Evolutionary conservation across 768 basidiomycete species (phyloP).

Genomic region (Naganishia antarctica): DNA sequence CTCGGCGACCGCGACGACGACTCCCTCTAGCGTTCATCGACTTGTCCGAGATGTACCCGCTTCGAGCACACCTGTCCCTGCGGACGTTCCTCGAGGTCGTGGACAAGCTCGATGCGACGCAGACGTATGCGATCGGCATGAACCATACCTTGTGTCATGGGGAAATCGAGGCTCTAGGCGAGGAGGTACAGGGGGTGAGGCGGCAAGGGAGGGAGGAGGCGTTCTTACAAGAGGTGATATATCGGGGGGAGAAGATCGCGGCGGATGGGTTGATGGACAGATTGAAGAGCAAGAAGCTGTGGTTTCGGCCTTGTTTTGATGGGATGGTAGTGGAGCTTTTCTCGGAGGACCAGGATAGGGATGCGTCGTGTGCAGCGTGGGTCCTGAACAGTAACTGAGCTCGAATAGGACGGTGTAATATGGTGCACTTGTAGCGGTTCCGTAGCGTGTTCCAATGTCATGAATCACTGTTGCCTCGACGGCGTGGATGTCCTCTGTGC

Average conservation of each 20-base stretch:
- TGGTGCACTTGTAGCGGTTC: no score
- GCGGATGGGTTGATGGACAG: not conserved
- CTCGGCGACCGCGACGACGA: not conserved
- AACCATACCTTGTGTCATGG: no score
- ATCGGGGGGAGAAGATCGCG: not conserved
- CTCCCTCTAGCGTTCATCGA: not conserved
- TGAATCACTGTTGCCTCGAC: no score
- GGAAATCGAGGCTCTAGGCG: not conserved
- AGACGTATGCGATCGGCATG: no score
- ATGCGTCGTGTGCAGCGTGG: no score
- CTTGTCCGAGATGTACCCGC: not conserved
- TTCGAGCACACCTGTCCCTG: not conserved
- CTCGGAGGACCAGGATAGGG: no score
- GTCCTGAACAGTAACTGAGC: no score
- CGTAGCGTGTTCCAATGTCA: no score
- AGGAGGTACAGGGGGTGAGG: constrained; percentile 3
- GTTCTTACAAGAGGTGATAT: not conserved
- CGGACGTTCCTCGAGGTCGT: not conserved
- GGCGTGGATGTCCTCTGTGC: no score
- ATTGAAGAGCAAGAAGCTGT: not conserved
- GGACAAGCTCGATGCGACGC: no score
- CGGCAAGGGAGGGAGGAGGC: not conserved
- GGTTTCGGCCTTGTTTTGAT: not conserved
- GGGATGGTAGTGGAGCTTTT: not conserved
- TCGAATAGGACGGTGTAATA: no score